Evolutionary conservation across 768 basidiomycete species (phyloP).

Genomic region (Megacollybia marginata): DNA sequence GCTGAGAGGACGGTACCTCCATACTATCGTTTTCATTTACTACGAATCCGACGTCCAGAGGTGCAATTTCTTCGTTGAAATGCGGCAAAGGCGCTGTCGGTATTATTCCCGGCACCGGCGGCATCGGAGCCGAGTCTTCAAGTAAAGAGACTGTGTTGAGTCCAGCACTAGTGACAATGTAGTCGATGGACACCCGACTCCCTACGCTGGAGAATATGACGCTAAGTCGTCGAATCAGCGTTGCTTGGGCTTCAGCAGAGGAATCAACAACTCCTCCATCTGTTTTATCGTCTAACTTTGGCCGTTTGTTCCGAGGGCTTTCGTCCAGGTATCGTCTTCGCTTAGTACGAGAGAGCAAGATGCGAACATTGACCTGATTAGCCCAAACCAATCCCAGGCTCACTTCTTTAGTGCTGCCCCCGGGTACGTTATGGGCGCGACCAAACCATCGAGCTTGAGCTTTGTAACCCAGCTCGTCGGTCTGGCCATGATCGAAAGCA

Average conservation of each 20-base stretch:
- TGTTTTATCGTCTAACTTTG: slow-evolving; percentile 4
- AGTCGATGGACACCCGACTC: slow-evolving; percentile 55
- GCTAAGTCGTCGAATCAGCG: slow-evolving; percentile 62
- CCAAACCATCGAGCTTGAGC: slow-evolving; percentile 75
- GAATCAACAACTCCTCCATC: not conserved
- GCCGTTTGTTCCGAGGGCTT: slow-evolving; percentile 17
- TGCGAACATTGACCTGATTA: slow-evolving; percentile 80
- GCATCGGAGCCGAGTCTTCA: slow-evolving; percentile 4
- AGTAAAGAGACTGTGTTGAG: slow-evolving; percentile 28
- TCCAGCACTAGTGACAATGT: slow-evolving; percentile 60
- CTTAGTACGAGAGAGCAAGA: slow-evolving; percentile 76
- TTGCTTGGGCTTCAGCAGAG: slow-evolving; percentile 25
- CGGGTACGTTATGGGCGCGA: slow-evolving; percentile 49
- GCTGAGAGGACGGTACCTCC: not conserved
- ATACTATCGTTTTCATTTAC: slow-evolving; percentile 15
- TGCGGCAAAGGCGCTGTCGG: slow-evolving; percentile 1
- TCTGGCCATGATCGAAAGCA: slow-evolving; percentile 41
- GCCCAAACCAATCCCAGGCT: slow-evolving; percentile 89
- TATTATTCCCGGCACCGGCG: slow-evolving; percentile 8
- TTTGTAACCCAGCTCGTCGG: slow-evolving; percentile 47
- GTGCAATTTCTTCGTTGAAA: slow-evolving; percentile 17
- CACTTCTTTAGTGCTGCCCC: slow-evolving; percentile 67
- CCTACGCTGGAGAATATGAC: slow-evolving; percentile 71
- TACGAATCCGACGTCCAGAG: slow-evolving; percentile 27
- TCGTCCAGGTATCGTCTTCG: slow-evolving; percentile 51